Evolutionary conservation across 2,329 filamentous ascomycete genomes (phyloP).

Genomic region (Bipolaris gigantea): DNA sequence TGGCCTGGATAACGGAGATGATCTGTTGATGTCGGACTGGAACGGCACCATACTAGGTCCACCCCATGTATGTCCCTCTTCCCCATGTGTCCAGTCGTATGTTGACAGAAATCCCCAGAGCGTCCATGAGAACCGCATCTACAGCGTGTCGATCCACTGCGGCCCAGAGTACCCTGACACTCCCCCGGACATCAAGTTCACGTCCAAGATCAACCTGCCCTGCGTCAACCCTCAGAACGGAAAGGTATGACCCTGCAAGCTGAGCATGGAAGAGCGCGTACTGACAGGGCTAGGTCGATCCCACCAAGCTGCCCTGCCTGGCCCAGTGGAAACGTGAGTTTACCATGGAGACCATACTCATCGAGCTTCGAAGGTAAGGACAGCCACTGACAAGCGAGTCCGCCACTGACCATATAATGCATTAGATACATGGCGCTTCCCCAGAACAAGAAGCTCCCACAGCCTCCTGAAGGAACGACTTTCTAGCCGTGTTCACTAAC

Average conservation of each 20-base stretch:
- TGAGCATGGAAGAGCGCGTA: background rate
- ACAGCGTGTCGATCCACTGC: conserved; percentile 96
- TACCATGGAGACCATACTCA: conserved; percentile 91
- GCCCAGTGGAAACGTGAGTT: conserved; percentile 89
- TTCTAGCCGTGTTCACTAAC: conserved; percentile 42
- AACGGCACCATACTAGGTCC: conserved; percentile 96
- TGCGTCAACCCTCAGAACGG: conserved; percentile 83
- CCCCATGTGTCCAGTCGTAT: background rate
- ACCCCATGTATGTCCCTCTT: conserved; percentile 72
- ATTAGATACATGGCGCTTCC: conserved; percentile 88
- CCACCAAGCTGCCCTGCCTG: conserved; percentile 79
- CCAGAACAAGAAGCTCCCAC: conserved; percentile 90
- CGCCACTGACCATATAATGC: conserved; percentile 3
- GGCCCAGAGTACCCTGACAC: conserved; percentile 84
- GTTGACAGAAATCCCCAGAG: conserved; percentile 58
- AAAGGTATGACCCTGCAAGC: conserved; percentile 54
- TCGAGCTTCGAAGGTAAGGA: conserved; percentile 75
- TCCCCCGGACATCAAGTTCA: conserved; percentile 88
- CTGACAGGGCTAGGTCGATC: conserved; percentile 67
- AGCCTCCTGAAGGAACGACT: conserved; percentile 83
- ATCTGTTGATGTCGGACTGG: conserved; percentile 97
- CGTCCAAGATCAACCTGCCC: conserved; percentile 94
- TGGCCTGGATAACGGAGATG: conserved; percentile 89
- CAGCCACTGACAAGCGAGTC: background rate
- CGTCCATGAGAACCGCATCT: conserved; percentile 98